Evolutionary conservation across 2,329 filamentous ascomycete species (phyloP).

Genomic region (Alternaria conjuncta): DNA sequence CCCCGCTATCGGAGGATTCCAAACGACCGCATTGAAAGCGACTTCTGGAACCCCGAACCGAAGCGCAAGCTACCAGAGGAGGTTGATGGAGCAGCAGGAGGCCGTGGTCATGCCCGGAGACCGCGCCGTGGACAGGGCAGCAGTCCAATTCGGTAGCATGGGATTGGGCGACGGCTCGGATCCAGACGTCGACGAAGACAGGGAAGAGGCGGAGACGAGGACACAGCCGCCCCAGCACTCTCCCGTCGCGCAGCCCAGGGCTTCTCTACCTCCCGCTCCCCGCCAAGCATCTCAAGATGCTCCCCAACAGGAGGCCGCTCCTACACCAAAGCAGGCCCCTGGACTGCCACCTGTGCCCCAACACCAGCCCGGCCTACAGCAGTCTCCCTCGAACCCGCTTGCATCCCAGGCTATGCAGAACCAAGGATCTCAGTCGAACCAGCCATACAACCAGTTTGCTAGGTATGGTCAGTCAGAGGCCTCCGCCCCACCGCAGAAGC

Average conservation of each 20-base stretch:
- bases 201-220: constrained; percentile 93
- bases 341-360: constrained; percentile 67
- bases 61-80: constrained; percentile 80
- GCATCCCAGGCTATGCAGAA: constrained; percentile 63
- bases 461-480: constrained; percentile 73
- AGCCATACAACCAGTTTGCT: constrained; percentile 68
- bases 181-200: constrained; percentile 86
- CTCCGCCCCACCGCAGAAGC: constrained; percentile 72
- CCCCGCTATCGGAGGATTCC: constrained; percentile 73
- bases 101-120: constrained; percentile 98
- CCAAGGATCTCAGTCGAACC: constrained; percentile 53
- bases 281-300: constrained; percentile 53
- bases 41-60: constrained; percentile 65
- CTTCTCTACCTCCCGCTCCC: constrained; percentile 79
- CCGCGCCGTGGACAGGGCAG: constrained; percentile 88
- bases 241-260: constrained; percentile 81
- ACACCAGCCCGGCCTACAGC: constrained; percentile 54
- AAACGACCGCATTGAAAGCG: constrained; percentile 82
- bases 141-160: constrained; percentile 96
- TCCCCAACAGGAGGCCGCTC: constrained; percentile 47
- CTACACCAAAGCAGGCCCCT: constrained; percentile 65
- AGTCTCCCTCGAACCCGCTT: constrained; percentile 54
- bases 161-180: constrained; percentile 76
- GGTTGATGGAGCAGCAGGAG: constrained; percentile 92
- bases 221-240: constrained; percentile 93